Percentiles rank a stretch among this genome's conserved stretches.
Evolutionary conservation across 2,329 filamentous ascomycete genomes (phyloP).

Genomic region (Trichoderma sp.): DNA sequence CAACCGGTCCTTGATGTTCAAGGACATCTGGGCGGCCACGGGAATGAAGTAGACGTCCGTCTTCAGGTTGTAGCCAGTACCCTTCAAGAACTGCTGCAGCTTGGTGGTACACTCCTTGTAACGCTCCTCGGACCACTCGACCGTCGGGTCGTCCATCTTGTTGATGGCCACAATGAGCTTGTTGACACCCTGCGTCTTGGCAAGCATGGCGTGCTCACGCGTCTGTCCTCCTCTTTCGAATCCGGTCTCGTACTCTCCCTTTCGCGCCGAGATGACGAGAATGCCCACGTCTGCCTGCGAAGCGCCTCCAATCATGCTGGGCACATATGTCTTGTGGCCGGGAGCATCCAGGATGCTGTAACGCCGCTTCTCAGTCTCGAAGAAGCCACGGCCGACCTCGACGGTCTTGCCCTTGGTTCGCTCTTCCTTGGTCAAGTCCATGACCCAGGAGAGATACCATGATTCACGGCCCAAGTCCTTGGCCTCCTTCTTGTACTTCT

Average conservation of each 20-base stretch:
- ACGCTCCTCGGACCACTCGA: conserved; percentile 91
- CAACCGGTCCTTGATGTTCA: conserved; percentile 87
- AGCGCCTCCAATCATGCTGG: conserved; percentile 96
- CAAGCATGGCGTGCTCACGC: conserved; percentile 94
- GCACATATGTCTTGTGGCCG: conserved; percentile 96
- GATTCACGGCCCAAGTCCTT: conserved; percentile 96
- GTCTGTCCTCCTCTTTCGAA: conserved; percentile 97
- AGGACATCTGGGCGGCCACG: conserved; percentile 82
- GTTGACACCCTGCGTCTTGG: conserved; percentile 97
- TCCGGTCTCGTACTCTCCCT: conserved; percentile 98
- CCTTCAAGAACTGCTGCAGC: conserved; percentile 84
- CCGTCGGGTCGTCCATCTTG: conserved; percentile 98
- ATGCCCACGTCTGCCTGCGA: conserved; percentile 93
- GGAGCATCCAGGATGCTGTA: conserved; percentile 98
- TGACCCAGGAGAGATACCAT: conserved; percentile 98
- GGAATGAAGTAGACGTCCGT: conserved; percentile 95
- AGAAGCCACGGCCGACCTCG: conserved; percentile 92
- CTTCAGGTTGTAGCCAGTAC: conserved; percentile 91
- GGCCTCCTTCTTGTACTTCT: conserved; percentile 96
- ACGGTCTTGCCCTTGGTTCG: conserved; percentile 96
- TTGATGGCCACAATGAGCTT: conserved; percentile 94
- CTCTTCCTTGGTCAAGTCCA: conserved; percentile 97
- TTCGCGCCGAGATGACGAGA: conserved; percentile 92
- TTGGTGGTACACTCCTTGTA: conserved; percentile 94
- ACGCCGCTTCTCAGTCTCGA: conserved; percentile 93